These are phyloP conservation scores for Irpex lacteus DNA, from an alignment of 1,284 basidiomycete species.

Conservation along the genomic window DNA sequence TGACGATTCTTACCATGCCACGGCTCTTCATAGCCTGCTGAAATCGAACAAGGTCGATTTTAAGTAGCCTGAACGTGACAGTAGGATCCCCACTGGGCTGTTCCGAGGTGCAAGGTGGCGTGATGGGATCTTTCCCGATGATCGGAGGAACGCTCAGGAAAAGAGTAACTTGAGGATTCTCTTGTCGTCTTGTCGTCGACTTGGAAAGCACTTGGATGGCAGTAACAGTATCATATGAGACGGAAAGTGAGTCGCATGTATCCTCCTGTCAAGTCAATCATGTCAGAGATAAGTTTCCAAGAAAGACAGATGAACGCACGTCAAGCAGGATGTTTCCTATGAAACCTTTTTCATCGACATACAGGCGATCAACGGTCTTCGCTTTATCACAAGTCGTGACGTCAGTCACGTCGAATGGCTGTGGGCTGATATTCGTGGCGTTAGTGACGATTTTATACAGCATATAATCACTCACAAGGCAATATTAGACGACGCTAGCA, in stretches of 20 bases:
- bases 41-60: conserved; percentile 10
- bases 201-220: conserved; percentile 33
- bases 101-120: not conserved
- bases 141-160: conserved; percentile 11
- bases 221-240: conserved; percentile 42
- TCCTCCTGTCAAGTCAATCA: conserved; percentile 33
- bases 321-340: conserved; percentile 47
- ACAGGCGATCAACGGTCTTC: conserved; percentile 41
- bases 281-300: not conserved
- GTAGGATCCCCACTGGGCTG: not conserved
- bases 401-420: conserved; percentile 48
- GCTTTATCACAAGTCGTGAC: conserved; percentile 39
- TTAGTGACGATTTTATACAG: conserved; percentile 1
- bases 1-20: conserved; percentile 12
- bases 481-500: conserved; percentile 43
- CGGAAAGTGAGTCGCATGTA: conserved; percentile 39
- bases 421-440: conserved; percentile 41
- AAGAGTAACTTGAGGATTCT: conserved; percentile 20
- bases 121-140: conserved; percentile 19
- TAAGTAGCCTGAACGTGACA: conserved; percentile 6
- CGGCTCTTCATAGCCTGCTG: conserved; percentile 14
- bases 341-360: conserved; percentile 49
- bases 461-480: conserved; percentile 40
- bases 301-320: conserved; percentile 25
- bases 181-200: conserved; percentile 29